phyloP scores from a whole-genome alignment of 2,329 filamentous ascomycete genomes.

The Xylariaceae sp. region DNA sequence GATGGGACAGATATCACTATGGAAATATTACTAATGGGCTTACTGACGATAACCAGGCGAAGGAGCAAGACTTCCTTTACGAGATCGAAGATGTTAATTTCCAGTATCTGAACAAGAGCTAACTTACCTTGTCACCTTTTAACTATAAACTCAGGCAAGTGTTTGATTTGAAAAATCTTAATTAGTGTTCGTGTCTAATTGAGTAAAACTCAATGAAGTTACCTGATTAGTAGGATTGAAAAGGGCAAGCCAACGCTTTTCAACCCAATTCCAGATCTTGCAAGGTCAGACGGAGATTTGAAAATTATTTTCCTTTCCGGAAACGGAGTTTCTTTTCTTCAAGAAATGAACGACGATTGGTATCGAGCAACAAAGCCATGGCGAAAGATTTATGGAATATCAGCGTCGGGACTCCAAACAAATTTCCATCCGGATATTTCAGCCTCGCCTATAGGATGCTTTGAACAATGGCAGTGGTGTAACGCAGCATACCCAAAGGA shows the following conservation, averaged over 20 bases:
- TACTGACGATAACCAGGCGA: not conserved
- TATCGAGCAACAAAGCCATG: not conserved
- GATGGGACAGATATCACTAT: not conserved
- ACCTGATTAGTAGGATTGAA: too few species aligned
- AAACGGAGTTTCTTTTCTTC: not conserved
- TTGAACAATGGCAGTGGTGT: constrained; percentile 13
- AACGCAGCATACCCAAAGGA: not conserved
- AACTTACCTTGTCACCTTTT: not conserved
- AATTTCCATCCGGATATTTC: not conserved
- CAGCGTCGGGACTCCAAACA: not conserved
- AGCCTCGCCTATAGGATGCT: constrained; percentile 8
- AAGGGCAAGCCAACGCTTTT: not conserved
- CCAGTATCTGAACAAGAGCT: not conserved
- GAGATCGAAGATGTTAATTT: not conserved
- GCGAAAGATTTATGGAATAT: not conserved
- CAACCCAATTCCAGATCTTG: not conserved
- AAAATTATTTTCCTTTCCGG: not conserved
- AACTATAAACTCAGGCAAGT: not conserved
- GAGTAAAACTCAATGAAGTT: too few species aligned
- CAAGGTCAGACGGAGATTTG: not conserved
- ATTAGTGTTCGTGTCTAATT: not conserved
- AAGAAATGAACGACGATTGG: not conserved
- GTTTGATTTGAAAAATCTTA: too few species aligned
- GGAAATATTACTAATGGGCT: not conserved
- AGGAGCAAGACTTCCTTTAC: not conserved